Percentiles rank a stretch among this genome's conserved stretches.
These are phyloP conservation scores for Hypsizygus ulmarius DNA, from an alignment of 1,284 basidiomycete genomes.

Conservation along the genomic window DNA sequence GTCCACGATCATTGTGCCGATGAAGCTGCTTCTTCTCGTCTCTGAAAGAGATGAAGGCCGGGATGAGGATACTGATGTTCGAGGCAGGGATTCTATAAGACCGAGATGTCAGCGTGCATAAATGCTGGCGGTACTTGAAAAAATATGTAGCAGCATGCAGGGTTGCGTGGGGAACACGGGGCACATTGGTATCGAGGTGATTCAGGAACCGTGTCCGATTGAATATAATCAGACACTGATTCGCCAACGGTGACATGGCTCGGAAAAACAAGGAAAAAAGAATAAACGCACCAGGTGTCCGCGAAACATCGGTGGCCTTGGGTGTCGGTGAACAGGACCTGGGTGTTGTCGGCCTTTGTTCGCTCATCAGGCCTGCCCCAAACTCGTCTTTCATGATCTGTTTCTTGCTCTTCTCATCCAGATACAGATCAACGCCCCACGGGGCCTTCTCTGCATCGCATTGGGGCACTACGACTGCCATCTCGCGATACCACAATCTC, in stretches of 20 bases:
- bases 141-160: not conserved
- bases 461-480: slow-evolving; percentile 23
- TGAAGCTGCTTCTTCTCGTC: slow-evolving; percentile 10
- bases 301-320: not conserved
- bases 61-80: not conserved
- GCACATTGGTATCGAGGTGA: not conserved
- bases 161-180: slow-evolving; percentile 1
- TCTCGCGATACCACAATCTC: slow-evolving; percentile 79
- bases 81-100: not conserved
- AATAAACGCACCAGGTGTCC: slow-evolving; percentile 10
- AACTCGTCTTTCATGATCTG: not conserved
- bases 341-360: not conserved
- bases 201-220: not conserved
- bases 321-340: not conserved
- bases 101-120: not conserved
- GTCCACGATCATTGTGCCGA: slow-evolving; percentile 20
- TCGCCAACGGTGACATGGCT: not conserved
- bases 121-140: not conserved
- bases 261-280: not conserved
- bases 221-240: not conserved
- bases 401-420: slow-evolving; percentile 9
- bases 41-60: not conserved
- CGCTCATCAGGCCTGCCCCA: not conserved
- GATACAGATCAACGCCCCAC: slow-evolving; percentile 7
- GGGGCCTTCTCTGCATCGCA: slow-evolving; percentile 6